phyloP scores from a whole-genome alignment of 495 filamentous ascomycete species.

The Chaetomium fimeti region DNA sequence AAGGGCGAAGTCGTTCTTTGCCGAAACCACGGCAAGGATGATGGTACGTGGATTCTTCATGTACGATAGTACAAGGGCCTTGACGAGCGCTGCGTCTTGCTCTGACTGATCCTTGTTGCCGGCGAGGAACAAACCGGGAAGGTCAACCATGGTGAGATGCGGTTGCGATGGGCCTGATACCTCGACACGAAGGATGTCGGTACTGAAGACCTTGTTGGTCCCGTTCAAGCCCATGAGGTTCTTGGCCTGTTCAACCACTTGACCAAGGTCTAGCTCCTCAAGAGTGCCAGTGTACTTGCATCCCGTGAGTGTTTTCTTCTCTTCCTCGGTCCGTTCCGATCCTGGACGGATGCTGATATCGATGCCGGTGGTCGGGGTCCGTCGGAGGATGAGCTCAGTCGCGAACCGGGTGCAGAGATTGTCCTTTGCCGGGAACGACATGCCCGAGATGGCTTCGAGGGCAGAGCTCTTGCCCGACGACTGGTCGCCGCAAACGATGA shows the following conservation, averaged over 20 bases:
- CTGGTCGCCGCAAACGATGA: slow-evolving; percentile 35
- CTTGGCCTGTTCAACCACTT: slow-evolving; percentile 45
- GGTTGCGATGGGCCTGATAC: slow-evolving; percentile 59
- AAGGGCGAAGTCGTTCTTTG: slow-evolving; percentile 50
- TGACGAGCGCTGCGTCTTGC: slow-evolving; percentile 49
- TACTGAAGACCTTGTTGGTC: slow-evolving; percentile 45
- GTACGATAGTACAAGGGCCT: slow-evolving; percentile 55
- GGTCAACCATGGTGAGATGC: slow-evolving; percentile 64
- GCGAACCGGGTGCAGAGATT: slow-evolving; percentile 57
- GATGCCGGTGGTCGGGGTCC: slow-evolving; percentile 38
- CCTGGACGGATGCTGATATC: slow-evolving; percentile 21
- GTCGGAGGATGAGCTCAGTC: slow-evolving; percentile 57
- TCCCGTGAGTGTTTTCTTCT: slow-evolving; percentile 12
- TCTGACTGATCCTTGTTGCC: slow-evolving; percentile 46
- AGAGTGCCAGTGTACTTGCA: slow-evolving; percentile 23
- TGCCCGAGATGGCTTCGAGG: slow-evolving; percentile 64
- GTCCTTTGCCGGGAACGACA: slow-evolving; percentile 57
- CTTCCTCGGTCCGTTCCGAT: slow-evolving; percentile 7
- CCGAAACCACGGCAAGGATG: slow-evolving; percentile 58
- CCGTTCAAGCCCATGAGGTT: slow-evolving; percentile 38
- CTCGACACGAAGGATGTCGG: slow-evolving; percentile 64
- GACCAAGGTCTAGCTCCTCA: slow-evolving; percentile 42
- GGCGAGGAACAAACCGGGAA: slow-evolving; percentile 60
- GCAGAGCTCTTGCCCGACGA: slow-evolving; percentile 67
- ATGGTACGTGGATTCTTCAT: slow-evolving; percentile 57